Conservation (phyloP, 192 early-diverging fungal genomes). For the Gonapodya sp. region DNA sequence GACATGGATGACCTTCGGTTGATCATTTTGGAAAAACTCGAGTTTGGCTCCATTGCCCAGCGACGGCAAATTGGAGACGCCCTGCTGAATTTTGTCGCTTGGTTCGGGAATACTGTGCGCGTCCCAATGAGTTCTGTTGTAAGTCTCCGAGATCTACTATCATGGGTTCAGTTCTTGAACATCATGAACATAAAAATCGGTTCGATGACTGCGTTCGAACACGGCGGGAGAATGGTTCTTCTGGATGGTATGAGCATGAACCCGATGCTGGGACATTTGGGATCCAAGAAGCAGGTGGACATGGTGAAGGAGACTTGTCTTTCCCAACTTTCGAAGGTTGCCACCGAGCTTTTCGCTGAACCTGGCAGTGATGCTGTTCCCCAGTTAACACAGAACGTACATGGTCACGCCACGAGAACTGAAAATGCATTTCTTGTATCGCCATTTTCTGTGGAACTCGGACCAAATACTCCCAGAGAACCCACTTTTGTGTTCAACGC, state of each 20-base stretch:
- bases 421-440: neutral
- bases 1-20: slow-evolving; percentile 45
- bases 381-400: neutral
- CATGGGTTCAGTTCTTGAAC: slow-evolving; percentile 83
- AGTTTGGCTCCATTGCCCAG: slow-evolving; percentile 26
- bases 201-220: slow-evolving; percentile 48
- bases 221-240: slow-evolving; percentile 85
- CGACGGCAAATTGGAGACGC: slow-evolving; percentile 20
- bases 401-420: neutral
- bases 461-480: slow-evolving; percentile 32
- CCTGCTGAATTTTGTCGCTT: slow-evolving; percentile 77
- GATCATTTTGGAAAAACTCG: slow-evolving; percentile 50
- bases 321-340: slow-evolving; percentile 33
- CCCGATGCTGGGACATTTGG: slow-evolving; percentile 40
- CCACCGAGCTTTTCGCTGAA: slow-evolving; percentile 17
- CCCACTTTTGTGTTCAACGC: slow-evolving; percentile 76
- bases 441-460: slow-evolving; percentile 70
- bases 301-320: slow-evolving; percentile 40
- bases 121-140: slow-evolving; percentile 43
- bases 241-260: slow-evolving; percentile 89
- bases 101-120: slow-evolving; percentile 54
- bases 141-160: slow-evolving; percentile 82
- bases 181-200: slow-evolving; percentile 34
- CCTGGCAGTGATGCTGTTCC: too few relatives aligned
- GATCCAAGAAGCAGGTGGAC: slow-evolving; percentile 31